phyloP scores from a whole-genome alignment of 345 rosid species.

The Lepidium didymum region DNA sequence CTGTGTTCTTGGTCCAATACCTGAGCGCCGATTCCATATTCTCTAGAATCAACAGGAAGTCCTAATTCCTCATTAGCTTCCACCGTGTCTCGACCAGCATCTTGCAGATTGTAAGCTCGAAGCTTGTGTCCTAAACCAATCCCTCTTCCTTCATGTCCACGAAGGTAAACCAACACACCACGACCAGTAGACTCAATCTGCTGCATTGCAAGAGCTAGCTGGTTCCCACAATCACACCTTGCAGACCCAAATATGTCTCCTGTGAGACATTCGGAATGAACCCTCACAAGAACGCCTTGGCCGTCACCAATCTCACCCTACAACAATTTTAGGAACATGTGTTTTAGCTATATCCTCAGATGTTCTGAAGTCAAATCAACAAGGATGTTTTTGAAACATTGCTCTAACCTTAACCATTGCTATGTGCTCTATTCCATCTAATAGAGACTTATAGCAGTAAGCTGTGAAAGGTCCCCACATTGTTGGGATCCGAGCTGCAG shows the following conservation, averaged over 20 bases:
- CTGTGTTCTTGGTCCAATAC: slow-evolving; percentile 26
- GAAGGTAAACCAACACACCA: slow-evolving; percentile 69
- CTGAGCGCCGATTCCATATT: slow-evolving; percentile 97
- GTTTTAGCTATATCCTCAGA: neutral
- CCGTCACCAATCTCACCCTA: slow-evolving; percentile 79
- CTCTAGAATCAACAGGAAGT: slow-evolving; percentile 89
- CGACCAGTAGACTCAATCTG: slow-evolving; percentile 69
- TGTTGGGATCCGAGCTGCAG: slow-evolving; percentile 80
- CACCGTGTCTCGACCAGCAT: slow-evolving; percentile 76
- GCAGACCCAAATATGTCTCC: slow-evolving; percentile 84
- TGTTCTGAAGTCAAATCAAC: neutral
- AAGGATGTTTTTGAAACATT: neutral
- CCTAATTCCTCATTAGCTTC: slow-evolving; percentile 93
- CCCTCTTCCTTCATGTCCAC: slow-evolving; percentile 93
- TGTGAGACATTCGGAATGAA: slow-evolving; percentile 73
- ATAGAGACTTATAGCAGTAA: slow-evolving; percentile 63
- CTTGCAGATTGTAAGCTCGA: slow-evolving; percentile 83
- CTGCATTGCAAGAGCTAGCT: slow-evolving; percentile 75
- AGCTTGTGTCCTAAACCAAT: slow-evolving; percentile 91
- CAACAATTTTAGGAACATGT: neutral
- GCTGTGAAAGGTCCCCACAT: slow-evolving; percentile 92
- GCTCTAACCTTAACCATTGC: slow-evolving; percentile 97
- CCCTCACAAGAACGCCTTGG: slow-evolving; percentile 74
- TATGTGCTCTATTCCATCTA: slow-evolving; percentile 93
- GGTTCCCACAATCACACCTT: slow-evolving; percentile 74